Evolutionary conservation across 192 early-diverging fungal genomes (phyloP).

Genomic region (Umbelopsis ramanniana): DNA sequence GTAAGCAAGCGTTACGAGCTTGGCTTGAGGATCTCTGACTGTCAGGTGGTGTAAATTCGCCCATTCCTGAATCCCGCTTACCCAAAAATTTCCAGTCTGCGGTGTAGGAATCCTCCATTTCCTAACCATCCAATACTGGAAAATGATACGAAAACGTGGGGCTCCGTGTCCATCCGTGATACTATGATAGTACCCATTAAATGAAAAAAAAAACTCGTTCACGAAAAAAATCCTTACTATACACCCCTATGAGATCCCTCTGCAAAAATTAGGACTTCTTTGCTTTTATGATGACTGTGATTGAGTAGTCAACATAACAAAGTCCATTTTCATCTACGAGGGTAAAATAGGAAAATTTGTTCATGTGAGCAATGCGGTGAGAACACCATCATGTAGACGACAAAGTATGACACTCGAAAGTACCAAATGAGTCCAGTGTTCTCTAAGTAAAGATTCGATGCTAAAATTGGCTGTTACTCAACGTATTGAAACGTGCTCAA

Average conservation of each 20-base stretch:
- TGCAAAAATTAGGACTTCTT: not conserved
- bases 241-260: not conserved
- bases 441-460: too few species aligned
- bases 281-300: not conserved
- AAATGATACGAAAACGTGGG: slow-evolving; percentile 15
- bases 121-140: slow-evolving; percentile 4
- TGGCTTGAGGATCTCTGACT: slow-evolving; percentile 1
- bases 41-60: slow-evolving; percentile 10
- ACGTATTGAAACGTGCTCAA: too few species aligned
- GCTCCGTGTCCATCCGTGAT: slow-evolving; percentile 12
- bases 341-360: not conserved
- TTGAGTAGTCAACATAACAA: not conserved
- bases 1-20: not conserved
- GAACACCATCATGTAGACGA: not conserved
- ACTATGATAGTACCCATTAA: too few species aligned
- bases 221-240: not conserved
- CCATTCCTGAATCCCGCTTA: not conserved
- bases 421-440: not conserved
- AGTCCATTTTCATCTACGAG: not conserved
- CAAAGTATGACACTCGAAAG: not conserved
- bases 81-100: not conserved
- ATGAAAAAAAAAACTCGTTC: not conserved
- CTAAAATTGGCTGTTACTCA: too few species aligned
- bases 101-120: not conserved
- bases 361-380: not conserved